Evolutionary conservation across 2,329 filamentous ascomycete genomes (phyloP).

Genomic region (Mycocentrospora acerina): DNA sequence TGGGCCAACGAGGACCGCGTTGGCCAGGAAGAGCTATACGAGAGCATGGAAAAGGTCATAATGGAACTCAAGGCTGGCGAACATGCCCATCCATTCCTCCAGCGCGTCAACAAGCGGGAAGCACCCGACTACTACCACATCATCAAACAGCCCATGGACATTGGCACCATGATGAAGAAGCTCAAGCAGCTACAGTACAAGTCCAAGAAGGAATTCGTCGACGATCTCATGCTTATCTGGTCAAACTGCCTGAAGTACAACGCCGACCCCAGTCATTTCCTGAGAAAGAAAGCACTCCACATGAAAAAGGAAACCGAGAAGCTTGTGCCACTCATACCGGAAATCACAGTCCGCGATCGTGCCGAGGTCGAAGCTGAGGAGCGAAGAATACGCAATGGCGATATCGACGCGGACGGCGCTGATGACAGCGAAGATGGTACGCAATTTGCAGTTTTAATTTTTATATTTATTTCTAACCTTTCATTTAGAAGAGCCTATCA

Average conservation of each 20-base stretch:
- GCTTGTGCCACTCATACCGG: slow-evolving; percentile 89
- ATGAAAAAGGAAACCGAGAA: slow-evolving; percentile 99
- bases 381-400: slow-evolving; percentile 78
- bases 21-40: slow-evolving; percentile 96
- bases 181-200: slow-evolving; percentile 66
- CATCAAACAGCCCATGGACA: slow-evolving; percentile 97
- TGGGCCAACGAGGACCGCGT: slow-evolving; percentile 98
- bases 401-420: slow-evolving; percentile 76
- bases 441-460: slow-evolving; percentile 3
- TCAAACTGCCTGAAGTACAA: slow-evolving; percentile 96
- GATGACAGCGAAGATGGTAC: slow-evolving; percentile 85
- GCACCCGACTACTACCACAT: slow-evolving; percentile 92
- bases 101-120: slow-evolving; percentile 93
- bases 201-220: slow-evolving; percentile 86
- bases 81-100: slow-evolving; percentile 93
- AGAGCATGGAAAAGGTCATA: slow-evolving; percentile 93
- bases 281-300: slow-evolving; percentile 88
- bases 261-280: slow-evolving; percentile 79
- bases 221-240: slow-evolving; percentile 94
- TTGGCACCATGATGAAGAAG: slow-evolving; percentile 98
- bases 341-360: slow-evolving; percentile 84
- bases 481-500: slow-evolving; percentile 73
- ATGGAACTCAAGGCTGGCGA: slow-evolving; percentile 97
- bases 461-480: slow-evolving; percentile 1
- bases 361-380: slow-evolving; percentile 79